These are phyloP conservation scores for Citrus australasica DNA, from an alignment of 345 rosid species.

Conservation along the genomic window DNA sequence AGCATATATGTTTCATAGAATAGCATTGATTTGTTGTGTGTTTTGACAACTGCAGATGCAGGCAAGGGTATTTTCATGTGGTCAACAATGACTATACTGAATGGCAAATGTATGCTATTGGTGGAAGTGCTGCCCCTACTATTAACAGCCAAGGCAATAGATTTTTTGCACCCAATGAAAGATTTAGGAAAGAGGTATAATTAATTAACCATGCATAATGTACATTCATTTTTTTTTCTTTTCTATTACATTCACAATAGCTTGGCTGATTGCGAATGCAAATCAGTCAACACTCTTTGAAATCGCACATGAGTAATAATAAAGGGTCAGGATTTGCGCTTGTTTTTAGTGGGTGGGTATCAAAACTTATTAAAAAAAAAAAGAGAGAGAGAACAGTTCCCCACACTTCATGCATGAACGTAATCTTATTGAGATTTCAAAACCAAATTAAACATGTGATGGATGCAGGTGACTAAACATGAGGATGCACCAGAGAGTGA, in stretches of 20 bases:
- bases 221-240: too few species aligned
- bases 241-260: too few species aligned
- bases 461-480: conserved; percentile 61
- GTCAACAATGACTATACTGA: conserved; percentile 88
- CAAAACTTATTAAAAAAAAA: too few species aligned
- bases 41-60: conserved; percentile 40
- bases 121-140: conserved; percentile 79
- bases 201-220: too few species aligned
- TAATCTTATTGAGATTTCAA: not conserved
- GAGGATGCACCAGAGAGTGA: conserved; percentile 61
- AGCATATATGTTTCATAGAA: not conserved
- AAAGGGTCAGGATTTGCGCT: too few species aligned
- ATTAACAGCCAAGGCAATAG: conserved; percentile 82
- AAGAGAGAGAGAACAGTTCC: not conserved
- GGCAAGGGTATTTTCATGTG: conserved; percentile 81
- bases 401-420: not conserved
- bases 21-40: not conserved
- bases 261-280: too few species aligned
- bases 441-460: not conserved
- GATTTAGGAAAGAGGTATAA: conserved; percentile 54
- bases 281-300: too few species aligned
- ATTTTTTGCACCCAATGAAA: conserved; percentile 61
- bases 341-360: too few species aligned
- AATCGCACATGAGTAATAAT: too few species aligned
- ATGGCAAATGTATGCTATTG: conserved; percentile 87